These are phyloP conservation scores for Chytriomyces confervae DNA, from an alignment of 192 early-diverging fungal genomes.

Conservation along the genomic window DNA sequence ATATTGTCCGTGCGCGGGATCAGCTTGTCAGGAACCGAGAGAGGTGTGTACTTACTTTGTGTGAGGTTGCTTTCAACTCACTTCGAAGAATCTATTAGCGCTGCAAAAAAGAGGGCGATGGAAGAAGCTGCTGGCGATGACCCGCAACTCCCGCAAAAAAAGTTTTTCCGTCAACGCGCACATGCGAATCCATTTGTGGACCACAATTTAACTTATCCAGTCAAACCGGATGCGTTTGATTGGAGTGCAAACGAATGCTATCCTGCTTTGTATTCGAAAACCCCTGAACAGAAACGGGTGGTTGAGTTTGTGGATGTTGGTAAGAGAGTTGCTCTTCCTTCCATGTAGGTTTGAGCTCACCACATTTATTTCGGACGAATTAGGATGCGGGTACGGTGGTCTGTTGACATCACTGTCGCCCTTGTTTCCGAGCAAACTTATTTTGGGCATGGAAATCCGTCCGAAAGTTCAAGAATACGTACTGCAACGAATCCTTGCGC, in stretches of 20 bases:
- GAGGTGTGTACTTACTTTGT: not conserved
- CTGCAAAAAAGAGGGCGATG: conserved; percentile 1
- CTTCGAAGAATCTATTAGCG: not conserved
- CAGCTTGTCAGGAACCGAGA: not conserved
- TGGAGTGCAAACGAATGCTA: conserved; percentile 81
- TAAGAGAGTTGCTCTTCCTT: conserved; percentile 20
- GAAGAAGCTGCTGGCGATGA: not conserved
- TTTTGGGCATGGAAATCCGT: conserved; percentile 99
- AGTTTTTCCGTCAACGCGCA: conserved; percentile 78
- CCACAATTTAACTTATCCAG: conserved; percentile 87
- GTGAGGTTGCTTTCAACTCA: not conserved
- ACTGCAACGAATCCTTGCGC: conserved; percentile 82
- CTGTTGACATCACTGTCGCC: conserved; percentile 83
- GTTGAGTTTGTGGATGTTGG: conserved; percentile 98
- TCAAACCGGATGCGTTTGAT: conserved; percentile 80
- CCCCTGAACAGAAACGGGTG: conserved; percentile 29
- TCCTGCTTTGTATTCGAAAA: conserved; percentile 63
- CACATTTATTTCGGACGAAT: not conserved
- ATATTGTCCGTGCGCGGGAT: conserved; percentile 13
- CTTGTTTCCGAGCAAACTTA: conserved; percentile 88
- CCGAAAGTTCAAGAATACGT: conserved; percentile 95
- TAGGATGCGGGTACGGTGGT: conserved; percentile 95
- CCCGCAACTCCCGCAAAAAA: conserved; percentile 58
- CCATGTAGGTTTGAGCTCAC: conserved; percentile 9
- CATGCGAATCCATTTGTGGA: conserved; percentile 98